Evolutionary conservation across 306 rosid genomes (phyloP).

Genomic region (Gastrolobium bilobum): DNA sequence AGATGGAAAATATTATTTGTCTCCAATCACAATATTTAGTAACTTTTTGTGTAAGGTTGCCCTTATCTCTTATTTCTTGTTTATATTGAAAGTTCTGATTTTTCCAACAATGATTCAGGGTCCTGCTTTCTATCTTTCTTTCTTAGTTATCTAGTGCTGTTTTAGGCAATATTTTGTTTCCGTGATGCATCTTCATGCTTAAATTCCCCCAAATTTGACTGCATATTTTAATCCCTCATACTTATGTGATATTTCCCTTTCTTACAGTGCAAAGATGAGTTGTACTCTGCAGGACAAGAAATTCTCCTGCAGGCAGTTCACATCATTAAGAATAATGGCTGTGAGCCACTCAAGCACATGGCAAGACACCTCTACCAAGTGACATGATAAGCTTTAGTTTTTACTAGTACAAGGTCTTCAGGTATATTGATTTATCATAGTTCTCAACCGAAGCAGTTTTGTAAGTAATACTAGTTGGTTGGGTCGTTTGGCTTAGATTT

Average conservation of each 20-base stretch:
- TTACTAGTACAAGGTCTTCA: slow-evolving; percentile 4
- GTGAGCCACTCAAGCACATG: too few species aligned
- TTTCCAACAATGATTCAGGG: background rate
- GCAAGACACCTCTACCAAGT: slow-evolving; percentile 41
- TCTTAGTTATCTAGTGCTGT: slow-evolving; percentile 4
- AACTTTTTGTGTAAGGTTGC: slow-evolving; percentile 14
- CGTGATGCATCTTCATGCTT: slow-evolving; percentile 17
- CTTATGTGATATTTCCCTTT: slow-evolving; percentile 10
- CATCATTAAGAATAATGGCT: slow-evolving; percentile 73
- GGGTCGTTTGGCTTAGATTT: slow-evolving; percentile 31
- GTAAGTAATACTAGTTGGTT: slow-evolving; percentile 11
- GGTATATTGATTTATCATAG: slow-evolving; percentile 4
- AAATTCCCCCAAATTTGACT: slow-evolving; percentile 21
- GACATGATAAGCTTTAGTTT: slow-evolving; percentile 2
- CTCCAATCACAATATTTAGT: background rate
- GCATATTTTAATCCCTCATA: background rate
- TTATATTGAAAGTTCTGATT: background rate
- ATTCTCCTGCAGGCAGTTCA: slow-evolving; percentile 74
- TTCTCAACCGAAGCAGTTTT: slow-evolving; percentile 25
- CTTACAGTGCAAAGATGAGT: slow-evolving; percentile 75
- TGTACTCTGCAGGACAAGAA: slow-evolving; percentile 75
- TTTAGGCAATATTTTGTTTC: slow-evolving; percentile 21
- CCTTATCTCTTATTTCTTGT: background rate
- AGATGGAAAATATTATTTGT: background rate
- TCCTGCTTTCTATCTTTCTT: background rate